phyloP scores from a whole-genome alignment of 345 rosid species.

The Adansonia digitata region DNA sequence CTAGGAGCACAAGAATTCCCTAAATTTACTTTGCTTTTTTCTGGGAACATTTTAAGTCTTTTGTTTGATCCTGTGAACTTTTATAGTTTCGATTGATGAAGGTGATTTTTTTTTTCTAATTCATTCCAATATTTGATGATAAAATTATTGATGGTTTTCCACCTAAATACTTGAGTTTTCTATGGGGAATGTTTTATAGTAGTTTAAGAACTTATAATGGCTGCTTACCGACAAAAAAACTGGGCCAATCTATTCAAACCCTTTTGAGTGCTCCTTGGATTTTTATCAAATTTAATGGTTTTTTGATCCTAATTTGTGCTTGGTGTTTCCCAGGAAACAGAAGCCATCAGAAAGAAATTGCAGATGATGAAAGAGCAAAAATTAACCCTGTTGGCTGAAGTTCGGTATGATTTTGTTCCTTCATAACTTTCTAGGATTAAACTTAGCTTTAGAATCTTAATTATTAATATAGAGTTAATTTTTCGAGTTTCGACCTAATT shows the following conservation, averaged over 20 bases:
- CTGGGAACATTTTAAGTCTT: background rate
- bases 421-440: background rate
- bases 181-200: background rate
- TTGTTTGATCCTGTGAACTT: background rate
- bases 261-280: background rate
- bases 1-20: too few relatives aligned
- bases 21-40: background rate
- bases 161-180: background rate
- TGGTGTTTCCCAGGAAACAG: constrained; percentile 55
- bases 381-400: constrained; percentile 55
- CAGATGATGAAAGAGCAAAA: constrained; percentile 54
- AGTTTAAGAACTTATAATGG: background rate
- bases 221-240: background rate
- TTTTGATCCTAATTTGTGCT: background rate
- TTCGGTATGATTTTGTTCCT: constrained; percentile 44
- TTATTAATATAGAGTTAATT: background rate
- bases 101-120: background rate
- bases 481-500: background rate
- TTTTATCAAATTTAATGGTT: background rate
- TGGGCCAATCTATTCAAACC: background rate
- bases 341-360: constrained; percentile 41
- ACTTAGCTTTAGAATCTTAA: background rate
- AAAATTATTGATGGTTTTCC: background rate
- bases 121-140: background rate
- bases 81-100: background rate